phyloP scores from a whole-genome alignment of 345 rosid genomes.

The Eucalyptus leucophloia region DNA sequence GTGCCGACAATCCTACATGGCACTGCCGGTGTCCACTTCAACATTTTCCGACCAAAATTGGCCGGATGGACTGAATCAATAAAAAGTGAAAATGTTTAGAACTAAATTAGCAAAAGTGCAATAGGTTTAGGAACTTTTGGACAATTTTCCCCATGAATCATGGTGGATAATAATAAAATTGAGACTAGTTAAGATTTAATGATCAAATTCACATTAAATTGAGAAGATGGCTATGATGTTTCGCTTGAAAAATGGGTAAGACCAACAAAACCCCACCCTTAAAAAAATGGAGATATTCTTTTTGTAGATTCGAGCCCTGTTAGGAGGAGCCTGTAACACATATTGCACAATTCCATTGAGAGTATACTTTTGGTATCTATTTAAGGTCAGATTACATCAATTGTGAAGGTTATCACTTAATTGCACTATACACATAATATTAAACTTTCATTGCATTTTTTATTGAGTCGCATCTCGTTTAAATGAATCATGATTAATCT shows the following conservation, averaged over 20 bases:
- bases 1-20: no score
- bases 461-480: neutral
- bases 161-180: neutral
- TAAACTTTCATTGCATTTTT: neutral
- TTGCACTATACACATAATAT: neutral
- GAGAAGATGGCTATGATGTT: neutral
- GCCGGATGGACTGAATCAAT: no score
- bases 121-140: no score
- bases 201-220: neutral
- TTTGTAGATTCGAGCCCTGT: neutral
- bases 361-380: neutral
- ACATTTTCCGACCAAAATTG: no score
- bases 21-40: no score
- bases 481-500: neutral
- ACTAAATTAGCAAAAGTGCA: no score
- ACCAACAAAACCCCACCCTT: neutral
- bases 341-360: neutral
- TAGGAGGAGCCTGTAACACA: neutral
- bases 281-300: neutral
- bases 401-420: no score
- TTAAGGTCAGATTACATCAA: neutral
- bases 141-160: no score
- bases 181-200: neutral
- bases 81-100: no score
- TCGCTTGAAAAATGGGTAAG: neutral